Percentiles rank a stretch among this genome's conserved stretches.
Evolutionary conservation across 306 rosid genomes (phyloP).

Genomic region (Cicer chorassanicum): DNA sequence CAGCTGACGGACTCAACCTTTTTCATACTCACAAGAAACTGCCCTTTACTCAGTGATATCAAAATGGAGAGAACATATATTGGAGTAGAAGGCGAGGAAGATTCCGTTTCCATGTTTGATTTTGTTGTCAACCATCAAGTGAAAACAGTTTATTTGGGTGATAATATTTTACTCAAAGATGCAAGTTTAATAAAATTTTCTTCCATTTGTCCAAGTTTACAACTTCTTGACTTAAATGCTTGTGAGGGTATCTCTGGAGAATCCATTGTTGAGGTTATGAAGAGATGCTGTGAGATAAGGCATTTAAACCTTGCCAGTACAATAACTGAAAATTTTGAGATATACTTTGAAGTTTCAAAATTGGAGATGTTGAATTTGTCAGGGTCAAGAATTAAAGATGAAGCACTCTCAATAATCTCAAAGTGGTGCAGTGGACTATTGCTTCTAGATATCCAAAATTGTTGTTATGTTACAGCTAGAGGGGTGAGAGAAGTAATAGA

Average conservation of each 20-base stretch:
- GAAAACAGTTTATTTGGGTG: conserved; percentile 53
- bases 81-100: conserved; percentile 45
- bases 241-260: conserved; percentile 55
- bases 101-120: conserved; percentile 12
- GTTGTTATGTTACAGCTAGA: conserved; percentile 56
- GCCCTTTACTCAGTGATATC: conserved; percentile 57
- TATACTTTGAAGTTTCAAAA: conserved; percentile 56
- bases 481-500: conserved; percentile 65
- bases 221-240: conserved; percentile 59
- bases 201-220: conserved; percentile 57
- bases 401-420: conserved; percentile 58
- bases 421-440: conserved; percentile 54
- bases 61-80: conserved; percentile 61
- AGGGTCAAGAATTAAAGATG: conserved; percentile 55
- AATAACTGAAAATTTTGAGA: conserved; percentile 39
- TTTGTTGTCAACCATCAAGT: conserved; percentile 49
- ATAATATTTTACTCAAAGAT: conserved; percentile 46
- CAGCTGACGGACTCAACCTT: conserved; percentile 61
- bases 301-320: conserved; percentile 49
- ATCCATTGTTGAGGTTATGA: conserved; percentile 52
- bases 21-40: conserved; percentile 59
- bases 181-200: conserved; percentile 46
- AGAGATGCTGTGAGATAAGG: conserved; percentile 58
- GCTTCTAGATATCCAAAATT: conserved; percentile 52
- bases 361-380: conserved; percentile 56